Conservation (phyloP, 345 rosid species). For the Streptanthus diversifolius region DNA sequence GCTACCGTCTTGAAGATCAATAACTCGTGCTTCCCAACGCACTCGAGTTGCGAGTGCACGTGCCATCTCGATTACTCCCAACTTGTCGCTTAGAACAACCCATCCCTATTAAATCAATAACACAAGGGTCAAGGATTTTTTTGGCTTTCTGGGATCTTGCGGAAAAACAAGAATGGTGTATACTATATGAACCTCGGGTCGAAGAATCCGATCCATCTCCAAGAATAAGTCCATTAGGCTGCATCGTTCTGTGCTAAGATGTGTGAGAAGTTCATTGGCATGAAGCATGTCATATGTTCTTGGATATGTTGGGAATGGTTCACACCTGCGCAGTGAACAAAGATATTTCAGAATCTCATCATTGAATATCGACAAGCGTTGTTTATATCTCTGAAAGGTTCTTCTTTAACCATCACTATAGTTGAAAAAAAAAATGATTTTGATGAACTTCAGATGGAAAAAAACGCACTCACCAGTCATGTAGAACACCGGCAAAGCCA, state of each 20-base stretch:
- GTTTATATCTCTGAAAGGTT: neutral
- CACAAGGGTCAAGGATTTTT: neutral
- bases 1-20: slow-evolving; percentile 89
- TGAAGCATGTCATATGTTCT: slow-evolving; percentile 97
- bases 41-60: slow-evolving; percentile 67
- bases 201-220: slow-evolving; percentile 95
- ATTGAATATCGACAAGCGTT: neutral
- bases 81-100: slow-evolving; percentile 71
- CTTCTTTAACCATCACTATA: neutral
- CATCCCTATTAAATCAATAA: slow-evolving; percentile 61
- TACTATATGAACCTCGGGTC: slow-evolving; percentile 75
- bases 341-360: neutral
- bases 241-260: slow-evolving; percentile 58
- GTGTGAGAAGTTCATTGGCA: slow-evolving; percentile 83
- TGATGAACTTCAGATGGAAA: neutral
- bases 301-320: slow-evolving; percentile 96
- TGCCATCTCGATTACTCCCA: slow-evolving; percentile 79
- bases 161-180: neutral
- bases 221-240: slow-evolving; percentile 67
- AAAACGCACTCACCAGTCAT: slow-evolving; percentile 70
- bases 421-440: neutral
- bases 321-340: slow-evolving; percentile 61
- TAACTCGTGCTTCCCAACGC: slow-evolving; percentile 98
- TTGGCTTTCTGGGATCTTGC: neutral
- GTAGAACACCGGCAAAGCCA: slow-evolving; percentile 89